A percentile compares a stretch with the other conserved stretches of the same genome.
phyloP scores from a whole-genome alignment of 2,329 filamentous ascomycete species.

The Nannizziopsis barbatae region DNA sequence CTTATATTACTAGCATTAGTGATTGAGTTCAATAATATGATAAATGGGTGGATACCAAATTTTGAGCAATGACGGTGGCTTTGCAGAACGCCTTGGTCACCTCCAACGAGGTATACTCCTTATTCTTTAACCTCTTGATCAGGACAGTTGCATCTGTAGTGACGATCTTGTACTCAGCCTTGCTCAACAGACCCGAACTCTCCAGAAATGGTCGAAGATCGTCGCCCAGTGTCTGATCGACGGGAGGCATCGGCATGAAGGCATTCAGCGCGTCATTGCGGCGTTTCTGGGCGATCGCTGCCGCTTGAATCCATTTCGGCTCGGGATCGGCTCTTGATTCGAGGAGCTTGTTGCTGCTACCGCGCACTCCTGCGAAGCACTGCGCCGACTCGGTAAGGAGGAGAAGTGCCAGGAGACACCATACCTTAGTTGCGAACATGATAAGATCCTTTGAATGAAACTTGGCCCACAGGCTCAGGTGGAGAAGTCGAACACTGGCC shows the following conservation, averaged over 20 bases:
- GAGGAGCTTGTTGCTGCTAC: neutral
- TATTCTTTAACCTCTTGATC: conserved; percentile 24
- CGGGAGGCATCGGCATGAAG: conserved; percentile 3
- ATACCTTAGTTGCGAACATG: conserved; percentile 5
- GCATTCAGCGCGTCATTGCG: conserved; percentile 22
- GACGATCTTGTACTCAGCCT: conserved; percentile 41
- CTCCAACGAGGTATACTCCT: conserved; percentile 45
- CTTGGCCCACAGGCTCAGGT: neutral
- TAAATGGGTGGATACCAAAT: conserved; percentile 39
- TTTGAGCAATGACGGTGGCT: conserved; percentile 47
- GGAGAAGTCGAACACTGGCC: neutral
- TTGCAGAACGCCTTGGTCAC: conserved; percentile 48
- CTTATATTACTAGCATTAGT: conserved; percentile 27
- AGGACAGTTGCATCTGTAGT: conserved; percentile 27
- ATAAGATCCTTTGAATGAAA: neutral
- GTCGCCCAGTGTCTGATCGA: conserved; percentile 8
- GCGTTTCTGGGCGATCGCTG: conserved; percentile 27
- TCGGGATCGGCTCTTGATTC: neutral
- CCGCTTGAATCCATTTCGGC: conserved; percentile 9
- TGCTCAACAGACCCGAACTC: conserved; percentile 48
- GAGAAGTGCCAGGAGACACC: conserved; percentile 8
- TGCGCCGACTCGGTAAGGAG: conserved; percentile 1
- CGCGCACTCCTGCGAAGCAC: neutral
- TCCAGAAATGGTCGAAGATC: conserved; percentile 5
- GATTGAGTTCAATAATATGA: too few species aligned